These are phyloP conservation scores for Lentinula aciculospora DNA, from an alignment of 768 basidiomycete species.

Conservation along the genomic window DNA sequence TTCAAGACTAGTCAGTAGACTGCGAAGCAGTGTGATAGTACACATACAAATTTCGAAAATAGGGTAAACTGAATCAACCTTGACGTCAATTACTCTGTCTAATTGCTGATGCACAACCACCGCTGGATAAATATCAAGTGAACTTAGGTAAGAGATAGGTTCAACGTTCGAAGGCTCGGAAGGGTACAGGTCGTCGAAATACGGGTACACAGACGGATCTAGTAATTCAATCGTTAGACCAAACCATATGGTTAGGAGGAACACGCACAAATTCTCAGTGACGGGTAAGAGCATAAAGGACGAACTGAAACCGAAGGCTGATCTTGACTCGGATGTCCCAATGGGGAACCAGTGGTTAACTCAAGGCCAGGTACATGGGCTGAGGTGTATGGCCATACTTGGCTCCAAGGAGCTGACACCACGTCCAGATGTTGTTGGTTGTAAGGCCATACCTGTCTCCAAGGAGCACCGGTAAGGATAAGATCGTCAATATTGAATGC, in stretches of 20 bases:
- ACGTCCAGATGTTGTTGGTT: not conserved
- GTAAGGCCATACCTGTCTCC: constrained; percentile 16
- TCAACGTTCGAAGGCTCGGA: not conserved
- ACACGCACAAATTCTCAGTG: constrained; percentile 22
- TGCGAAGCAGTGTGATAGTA: not conserved
- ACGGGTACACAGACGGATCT: constrained; percentile 19
- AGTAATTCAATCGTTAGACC: not conserved
- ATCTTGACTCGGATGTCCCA: constrained; percentile 9
- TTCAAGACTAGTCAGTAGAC: not conserved
- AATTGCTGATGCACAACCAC: not conserved
- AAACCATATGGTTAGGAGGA: not conserved
- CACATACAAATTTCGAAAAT: constrained; percentile 4
- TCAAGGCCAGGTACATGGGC: not conserved
- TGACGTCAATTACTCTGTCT: not conserved
- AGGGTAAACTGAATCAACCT: not conserved
- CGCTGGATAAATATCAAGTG: constrained; percentile 29
- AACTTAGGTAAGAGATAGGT: constrained; percentile 23
- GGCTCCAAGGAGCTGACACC: not conserved
- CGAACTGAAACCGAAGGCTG: constrained; percentile 6
- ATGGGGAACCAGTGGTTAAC: not conserved
- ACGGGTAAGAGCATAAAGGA: constrained; percentile 16
- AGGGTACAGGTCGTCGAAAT: constrained; percentile 28
- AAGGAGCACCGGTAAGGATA: constrained; percentile 13
- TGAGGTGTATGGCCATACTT: constrained; percentile 4
- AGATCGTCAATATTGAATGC: constrained; percentile 19